A percentile compares a stretch with the other conserved stretches of the same genome.
Evolutionary conservation across 192 early-diverging fungal genomes (phyloP).

Genomic region (Pilaira anomala): DNA sequence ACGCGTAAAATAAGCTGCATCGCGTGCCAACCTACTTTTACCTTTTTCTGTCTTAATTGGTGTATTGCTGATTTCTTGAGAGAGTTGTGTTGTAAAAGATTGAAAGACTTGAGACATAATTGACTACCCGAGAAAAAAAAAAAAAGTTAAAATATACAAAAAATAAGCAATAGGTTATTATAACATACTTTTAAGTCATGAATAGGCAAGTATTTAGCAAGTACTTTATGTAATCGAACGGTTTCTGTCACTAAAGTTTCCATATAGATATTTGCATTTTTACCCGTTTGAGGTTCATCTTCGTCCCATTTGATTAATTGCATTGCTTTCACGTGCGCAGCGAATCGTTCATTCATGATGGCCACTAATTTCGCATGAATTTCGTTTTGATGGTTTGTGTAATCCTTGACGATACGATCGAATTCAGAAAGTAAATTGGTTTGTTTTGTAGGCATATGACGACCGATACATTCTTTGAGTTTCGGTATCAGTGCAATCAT

Average conservation of each 20-base stretch:
- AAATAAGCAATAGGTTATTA: neutral
- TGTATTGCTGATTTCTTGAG: slow-evolving; percentile 59
- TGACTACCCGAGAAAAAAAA: too few relatives aligned
- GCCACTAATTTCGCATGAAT: slow-evolving; percentile 87
- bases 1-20: slow-evolving; percentile 70
- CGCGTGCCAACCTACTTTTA: slow-evolving; percentile 67
- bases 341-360: slow-evolving; percentile 92
- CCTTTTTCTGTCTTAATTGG: slow-evolving; percentile 53
- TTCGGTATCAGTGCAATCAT: slow-evolving; percentile 87
- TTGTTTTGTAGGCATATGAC: slow-evolving; percentile 75
- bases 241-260: slow-evolving; percentile 87
- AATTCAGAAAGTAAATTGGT: slow-evolving; percentile 82
- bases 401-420: slow-evolving; percentile 81
- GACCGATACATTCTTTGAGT: slow-evolving; percentile 70
- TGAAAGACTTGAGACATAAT: slow-evolving; percentile 80
- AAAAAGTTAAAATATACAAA: too few relatives aligned
- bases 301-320: slow-evolving; percentile 57
- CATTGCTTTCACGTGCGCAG: slow-evolving; percentile 74
- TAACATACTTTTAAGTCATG: slow-evolving; percentile 64
- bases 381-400: slow-evolving; percentile 86
- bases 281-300: slow-evolving; percentile 15
- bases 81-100: slow-evolving; percentile 72
- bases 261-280: slow-evolving; percentile 63
- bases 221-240: slow-evolving; percentile 84
- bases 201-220: slow-evolving; percentile 79